Base-by-base conservation (phyloP, 2,329 filamentous ascomycete species). In the Diaporthe helianthi region DNA sequence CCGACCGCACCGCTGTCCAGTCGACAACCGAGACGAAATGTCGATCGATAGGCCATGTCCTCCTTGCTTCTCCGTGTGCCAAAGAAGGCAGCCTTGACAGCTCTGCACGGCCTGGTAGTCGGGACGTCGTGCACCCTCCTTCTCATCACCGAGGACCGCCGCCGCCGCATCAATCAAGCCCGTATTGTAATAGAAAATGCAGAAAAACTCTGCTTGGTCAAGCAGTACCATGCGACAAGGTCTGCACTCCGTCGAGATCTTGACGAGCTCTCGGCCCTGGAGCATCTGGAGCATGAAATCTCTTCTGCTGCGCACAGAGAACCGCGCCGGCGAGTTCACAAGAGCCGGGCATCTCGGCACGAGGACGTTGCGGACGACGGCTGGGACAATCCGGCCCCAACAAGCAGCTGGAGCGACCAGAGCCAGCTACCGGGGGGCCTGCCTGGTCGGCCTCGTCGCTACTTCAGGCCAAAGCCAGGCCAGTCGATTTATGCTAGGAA, bases 61-160 rank as follows among this genome's bases (percentile, higher is more conserved):
- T 71, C 66, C 55, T 73, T 79, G 47, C 78, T 78, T 68, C 75
- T 82, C 47, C 80, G 80, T 71, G 79, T 83, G 58, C 82, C 82
- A 65, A 83, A 82, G 69, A 82, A 82, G 76, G 80, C 80, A 67
- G 82, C 81, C 72, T 75, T 84, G 73, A 81, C 81, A 74, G 78
- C 81, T 31, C 78, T 84, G 61, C 81, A 81, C 46, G 79, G 80
- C 38, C 78, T 84, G 55, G 79, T 82, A 36, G 73, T 83, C 12
- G 83, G 83, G 69, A 84, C 83, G 1, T 82, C 82, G 5, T 84
- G 81, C 75, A 81, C 81, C 26, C 74, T 84, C 52, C 80, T 79
- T 36, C 72, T 84, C 49, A 71, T 84, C 67, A 79, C 79, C 66
- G 83, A 84, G 72, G 82, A 84, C 73, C 82, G 82, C 31, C 79